Conservation (phyloP, 2,329 filamentous ascomycete species). For the Hypoxylon sp. region DNA sequence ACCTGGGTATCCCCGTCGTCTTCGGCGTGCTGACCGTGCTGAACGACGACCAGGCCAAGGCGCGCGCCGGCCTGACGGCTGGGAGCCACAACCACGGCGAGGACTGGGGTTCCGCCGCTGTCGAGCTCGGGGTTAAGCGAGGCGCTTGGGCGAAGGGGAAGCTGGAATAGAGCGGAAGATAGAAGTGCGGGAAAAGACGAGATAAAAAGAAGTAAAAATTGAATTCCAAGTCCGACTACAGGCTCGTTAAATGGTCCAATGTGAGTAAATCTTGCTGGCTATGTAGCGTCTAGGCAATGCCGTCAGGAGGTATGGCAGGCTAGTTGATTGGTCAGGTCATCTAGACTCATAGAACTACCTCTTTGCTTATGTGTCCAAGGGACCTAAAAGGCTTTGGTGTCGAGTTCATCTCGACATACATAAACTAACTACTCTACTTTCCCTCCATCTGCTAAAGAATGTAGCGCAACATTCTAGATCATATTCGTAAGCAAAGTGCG, state of each 20-base stretch:
- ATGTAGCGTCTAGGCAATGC: background rate
- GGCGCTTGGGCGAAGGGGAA: constrained; percentile 83
- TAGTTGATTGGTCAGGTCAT: background rate
- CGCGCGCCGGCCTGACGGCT: constrained; percentile 80
- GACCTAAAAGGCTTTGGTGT: constrained; percentile 11
- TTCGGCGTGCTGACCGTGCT: constrained; percentile 94
- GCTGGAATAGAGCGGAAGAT: constrained; percentile 57
- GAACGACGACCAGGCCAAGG: constrained; percentile 86
- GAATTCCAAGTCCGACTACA: background rate
- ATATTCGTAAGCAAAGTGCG: constrained; percentile 31
- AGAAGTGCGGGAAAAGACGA: constrained; percentile 6
- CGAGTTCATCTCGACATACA: constrained; percentile 4
- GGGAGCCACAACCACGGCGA: constrained; percentile 91
- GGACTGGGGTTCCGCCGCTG: constrained; percentile 94
- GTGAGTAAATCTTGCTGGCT: background rate
- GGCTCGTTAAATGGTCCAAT: background rate
- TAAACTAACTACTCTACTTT: background rate
- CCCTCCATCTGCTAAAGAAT: background rate
- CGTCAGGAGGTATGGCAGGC: background rate
- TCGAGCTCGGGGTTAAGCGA: constrained; percentile 92
- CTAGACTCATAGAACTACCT: constrained; percentile 6
- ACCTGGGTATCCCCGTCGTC: constrained; percentile 88
- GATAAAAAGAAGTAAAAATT: background rate
- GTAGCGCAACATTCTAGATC: background rate
- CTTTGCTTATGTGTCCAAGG: background rate